Evolutionary conservation across 148 eudicot genomes (phyloP), one percentile per base, ranked within the genome.

Genomic region (Rheum nobile): DNA sequence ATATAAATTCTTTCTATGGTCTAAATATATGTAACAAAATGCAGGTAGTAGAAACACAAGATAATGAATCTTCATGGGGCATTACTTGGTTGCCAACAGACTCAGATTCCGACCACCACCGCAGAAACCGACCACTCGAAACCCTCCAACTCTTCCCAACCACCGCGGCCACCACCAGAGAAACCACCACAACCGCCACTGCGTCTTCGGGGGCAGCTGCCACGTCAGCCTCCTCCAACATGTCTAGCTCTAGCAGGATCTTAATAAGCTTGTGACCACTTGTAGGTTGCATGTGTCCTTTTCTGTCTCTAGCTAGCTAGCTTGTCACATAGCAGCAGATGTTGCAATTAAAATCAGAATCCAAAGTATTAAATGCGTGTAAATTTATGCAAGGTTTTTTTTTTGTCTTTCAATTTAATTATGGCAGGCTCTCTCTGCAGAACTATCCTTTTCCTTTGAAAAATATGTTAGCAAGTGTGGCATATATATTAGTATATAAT

Each of bases 81-180:
- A 29, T 65, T 31, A 65, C 70, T 14, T 65, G 70, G 70, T 34
- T 72, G 26, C 29, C 75, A 29, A 46, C 74, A 14, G 55, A 32
- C 34, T 16, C 57, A 2, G 42, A 71, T 29, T 46, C 29, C 72
- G 19, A 43, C 52, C n/a, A 44, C 72, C 14, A 26, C 59, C 38
- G 31, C 57, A 17, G 28, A 1, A 42, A 42, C 70, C 70, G 75
- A 35, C 65, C 65, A 14, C 75, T 72, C 22, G 29, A 72, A 50
- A 72, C 75, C 24, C 75, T 72, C 39, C 42, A 72, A 55, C 75
- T 72, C 75, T 72, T 72, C 75, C 75, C 75, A 8, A 72, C 63
- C 63, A 50, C 44, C 72, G 10, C 59, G 2, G 16, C 4, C 5
- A 19, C 50, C 50, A 46, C 65, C 65, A 26, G 14, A 32, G 65